Evolutionary conservation across 108 stramenopile genomes (phyloP).

Genomic region (Skeletonema menzelii): DNA sequence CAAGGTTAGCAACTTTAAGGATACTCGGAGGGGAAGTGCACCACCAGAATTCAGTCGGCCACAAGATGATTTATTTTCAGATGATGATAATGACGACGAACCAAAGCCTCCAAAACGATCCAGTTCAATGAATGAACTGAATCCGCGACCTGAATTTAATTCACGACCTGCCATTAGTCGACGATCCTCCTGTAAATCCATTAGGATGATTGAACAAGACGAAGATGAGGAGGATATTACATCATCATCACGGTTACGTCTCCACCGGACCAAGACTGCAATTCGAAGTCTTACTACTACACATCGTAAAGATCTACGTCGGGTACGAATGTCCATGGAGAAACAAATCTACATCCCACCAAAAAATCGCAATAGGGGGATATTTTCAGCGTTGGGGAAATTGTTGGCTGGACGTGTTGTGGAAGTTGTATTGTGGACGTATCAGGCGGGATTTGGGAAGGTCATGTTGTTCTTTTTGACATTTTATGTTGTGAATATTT

Average conservation of each 20-base stretch:
- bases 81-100: neutral
- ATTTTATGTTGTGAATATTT: conserved; percentile 27
- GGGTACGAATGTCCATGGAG: neutral
- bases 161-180: neutral
- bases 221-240: neutral
- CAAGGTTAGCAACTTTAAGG: neutral
- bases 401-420: conserved; percentile 18
- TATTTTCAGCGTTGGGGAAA: neutral
- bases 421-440: conserved; percentile 18
- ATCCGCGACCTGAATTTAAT: neutral
- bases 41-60: neutral
- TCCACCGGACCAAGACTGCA: neutral
- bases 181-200: neutral
- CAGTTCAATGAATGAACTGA: neutral
- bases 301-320: neutral
- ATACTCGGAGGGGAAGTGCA: neutral
- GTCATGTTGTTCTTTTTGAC: conserved; percentile 26
- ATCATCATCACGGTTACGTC: neutral
- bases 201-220: neutral
- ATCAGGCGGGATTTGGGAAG: conserved; percentile 12
- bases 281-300: neutral
- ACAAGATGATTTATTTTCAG: neutral
- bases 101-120: neutral
- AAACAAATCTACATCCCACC: conserved; percentile 10
- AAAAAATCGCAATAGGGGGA: conserved; percentile 1